phyloP scores from a whole-genome alignment of 2,329 filamentous ascomycete genomes.

The Rutstroemia sp. region DNA sequence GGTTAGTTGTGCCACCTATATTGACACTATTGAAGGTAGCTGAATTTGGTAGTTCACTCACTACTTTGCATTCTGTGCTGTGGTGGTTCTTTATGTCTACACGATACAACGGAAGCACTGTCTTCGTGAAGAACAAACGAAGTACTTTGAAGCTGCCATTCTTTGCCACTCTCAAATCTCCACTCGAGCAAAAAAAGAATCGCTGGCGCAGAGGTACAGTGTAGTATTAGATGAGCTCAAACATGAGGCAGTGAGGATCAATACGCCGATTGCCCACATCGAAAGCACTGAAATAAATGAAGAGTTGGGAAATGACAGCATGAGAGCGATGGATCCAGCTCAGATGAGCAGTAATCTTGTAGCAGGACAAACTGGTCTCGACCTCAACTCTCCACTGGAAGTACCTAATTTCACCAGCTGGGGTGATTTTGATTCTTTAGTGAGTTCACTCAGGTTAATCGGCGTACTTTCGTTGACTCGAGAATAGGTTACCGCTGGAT shows the following conservation, averaged over 20 bases:
- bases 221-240: slow-evolving; percentile 35
- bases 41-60: slow-evolving; percentile 29
- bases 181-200: slow-evolving; percentile 32
- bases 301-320: background rate
- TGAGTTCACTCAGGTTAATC: background rate
- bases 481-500: slow-evolving; percentile 16
- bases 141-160: slow-evolving; percentile 32
- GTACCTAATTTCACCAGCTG: slow-evolving; percentile 23
- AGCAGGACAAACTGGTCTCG: background rate
- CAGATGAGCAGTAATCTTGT: background rate
- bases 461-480: background rate
- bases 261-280: background rate
- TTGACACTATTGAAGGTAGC: background rate
- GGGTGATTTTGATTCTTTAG: slow-evolving; percentile 28
- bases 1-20: slow-evolving; percentile 22
- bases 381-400: slow-evolving; percentile 15
- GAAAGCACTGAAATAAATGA: background rate
- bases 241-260: slow-evolving; percentile 13
- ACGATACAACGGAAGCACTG: slow-evolving; percentile 33
- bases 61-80: slow-evolving; percentile 39
- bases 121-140: slow-evolving; percentile 24
- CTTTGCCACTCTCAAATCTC: slow-evolving; percentile 36
- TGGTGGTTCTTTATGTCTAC: slow-evolving; percentile 38
- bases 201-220: slow-evolving; percentile 35
- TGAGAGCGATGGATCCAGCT: background rate